A percentile compares a stretch with the other conserved stretches of the same genome.
Evolutionary conservation across 192 early-diverging fungal species (phyloP).

Genomic region (Coemansia sp.): DNA sequence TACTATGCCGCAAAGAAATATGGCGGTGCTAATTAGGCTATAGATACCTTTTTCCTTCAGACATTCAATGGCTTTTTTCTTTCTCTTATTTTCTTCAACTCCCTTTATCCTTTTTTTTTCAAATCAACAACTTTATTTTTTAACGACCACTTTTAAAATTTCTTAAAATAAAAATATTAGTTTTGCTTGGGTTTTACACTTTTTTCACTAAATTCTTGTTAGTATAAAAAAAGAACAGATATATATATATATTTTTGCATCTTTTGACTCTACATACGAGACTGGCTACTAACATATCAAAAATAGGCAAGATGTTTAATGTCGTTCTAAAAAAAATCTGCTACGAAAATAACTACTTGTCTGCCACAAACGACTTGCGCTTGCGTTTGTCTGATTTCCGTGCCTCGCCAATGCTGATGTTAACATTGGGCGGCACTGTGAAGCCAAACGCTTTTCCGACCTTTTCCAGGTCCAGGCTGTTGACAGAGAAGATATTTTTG

Average conservation of each 20-base stretch:
- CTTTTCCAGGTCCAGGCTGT: conserved; percentile 86
- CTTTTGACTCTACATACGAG: too few species aligned
- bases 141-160: neutral
- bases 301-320: too few species aligned
- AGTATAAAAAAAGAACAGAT: neutral
- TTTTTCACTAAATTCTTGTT: neutral
- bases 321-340: too few species aligned
- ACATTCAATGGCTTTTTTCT: neutral
- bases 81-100: neutral
- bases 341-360: conserved; percentile 14
- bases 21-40: conserved; percentile 13
- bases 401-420: conserved; percentile 53
- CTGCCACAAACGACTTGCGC: conserved; percentile 46
- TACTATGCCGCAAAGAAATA: conserved; percentile 55
- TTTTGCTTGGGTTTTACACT: neutral
- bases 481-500: conserved; percentile 96
- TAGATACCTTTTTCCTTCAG: neutral
- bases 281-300: too few species aligned
- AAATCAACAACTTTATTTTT: neutral
- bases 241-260: neutral
- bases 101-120: neutral
- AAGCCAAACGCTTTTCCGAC: conserved; percentile 96
- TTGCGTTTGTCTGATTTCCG: conserved; percentile 52
- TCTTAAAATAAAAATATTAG: neutral
- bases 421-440: conserved; percentile 94